phyloP scores from a whole-genome alignment of 176 grass and related monocot genomes.

The Pharus latifolius region DNA sequence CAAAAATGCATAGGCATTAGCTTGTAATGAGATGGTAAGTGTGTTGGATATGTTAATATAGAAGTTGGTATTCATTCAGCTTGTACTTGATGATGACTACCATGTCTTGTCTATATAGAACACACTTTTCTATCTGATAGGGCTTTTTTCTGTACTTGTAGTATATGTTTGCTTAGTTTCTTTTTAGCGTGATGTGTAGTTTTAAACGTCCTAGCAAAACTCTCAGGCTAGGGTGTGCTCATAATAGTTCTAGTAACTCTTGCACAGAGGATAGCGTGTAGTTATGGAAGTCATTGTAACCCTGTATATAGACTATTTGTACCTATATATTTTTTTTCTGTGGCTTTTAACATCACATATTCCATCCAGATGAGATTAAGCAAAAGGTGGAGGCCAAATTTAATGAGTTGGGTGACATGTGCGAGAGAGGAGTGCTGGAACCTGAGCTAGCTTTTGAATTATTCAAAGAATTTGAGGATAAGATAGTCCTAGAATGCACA shows the following conservation, averaged over 20 bases:
- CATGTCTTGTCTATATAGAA: neutral
- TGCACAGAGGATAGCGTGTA: neutral
- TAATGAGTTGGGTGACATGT: slow-evolving; percentile 78
- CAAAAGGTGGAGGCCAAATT: slow-evolving; percentile 74
- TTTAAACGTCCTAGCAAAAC: neutral
- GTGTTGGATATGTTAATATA: neutral
- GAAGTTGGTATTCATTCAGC: neutral
- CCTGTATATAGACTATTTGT: neutral
- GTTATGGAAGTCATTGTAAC: neutral
- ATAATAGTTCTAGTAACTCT: too few species aligned
- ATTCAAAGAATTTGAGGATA: slow-evolving; percentile 91
- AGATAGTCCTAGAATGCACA: slow-evolving; percentile 51
- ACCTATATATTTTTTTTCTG: neutral
- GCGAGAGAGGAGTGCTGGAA: slow-evolving; percentile 69
- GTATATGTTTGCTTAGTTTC: neutral
- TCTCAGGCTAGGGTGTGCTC: too few species aligned
- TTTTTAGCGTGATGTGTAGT: neutral
- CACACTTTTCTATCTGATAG: neutral
- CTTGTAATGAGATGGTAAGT: too few species aligned
- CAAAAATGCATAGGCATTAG: too few species aligned
- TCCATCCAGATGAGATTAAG: slow-evolving; percentile 79
- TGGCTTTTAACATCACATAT: neutral
- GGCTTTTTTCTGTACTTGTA: neutral
- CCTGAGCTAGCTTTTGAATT: slow-evolving; percentile 74
- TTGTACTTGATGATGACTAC: neutral